phyloP scores from a whole-genome alignment of 2,329 filamentous ascomycete genomes.

The Hypoxylon sp. region DNA sequence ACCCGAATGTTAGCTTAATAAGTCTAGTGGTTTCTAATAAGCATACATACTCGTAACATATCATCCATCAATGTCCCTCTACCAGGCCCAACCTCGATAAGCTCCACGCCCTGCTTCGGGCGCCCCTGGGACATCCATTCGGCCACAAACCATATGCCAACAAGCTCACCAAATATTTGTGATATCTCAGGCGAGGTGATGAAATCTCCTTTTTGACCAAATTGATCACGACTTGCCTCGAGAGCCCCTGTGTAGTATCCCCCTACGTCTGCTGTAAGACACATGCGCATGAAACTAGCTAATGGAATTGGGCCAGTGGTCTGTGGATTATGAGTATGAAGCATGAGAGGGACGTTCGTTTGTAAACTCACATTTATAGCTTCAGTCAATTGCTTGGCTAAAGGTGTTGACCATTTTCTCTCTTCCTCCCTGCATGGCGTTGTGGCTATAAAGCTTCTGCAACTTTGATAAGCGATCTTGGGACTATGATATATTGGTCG shows the following conservation, averaged over 20 bases:
- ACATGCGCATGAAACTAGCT: slow-evolving; percentile 98
- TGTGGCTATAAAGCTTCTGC: slow-evolving; percentile 43
- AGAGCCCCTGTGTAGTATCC: slow-evolving; percentile 91
- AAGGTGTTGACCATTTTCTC: slow-evolving; percentile 87
- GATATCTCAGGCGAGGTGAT: slow-evolving; percentile 98
- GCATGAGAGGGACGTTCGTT: neutral
- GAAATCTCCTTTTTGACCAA: slow-evolving; percentile 93
- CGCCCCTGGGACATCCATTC: slow-evolving; percentile 95
- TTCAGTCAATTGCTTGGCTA: slow-evolving; percentile 86
- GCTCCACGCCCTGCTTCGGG: slow-evolving; percentile 76
- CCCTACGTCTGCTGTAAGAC: slow-evolving; percentile 86
- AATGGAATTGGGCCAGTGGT: slow-evolving; percentile 89
- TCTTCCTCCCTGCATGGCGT: slow-evolving; percentile 46
- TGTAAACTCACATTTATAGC: slow-evolving; percentile 77
- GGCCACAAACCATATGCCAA: slow-evolving; percentile 93
- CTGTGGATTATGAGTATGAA: slow-evolving; percentile 45
- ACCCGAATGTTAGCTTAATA: neutral
- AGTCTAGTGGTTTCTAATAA: neutral
- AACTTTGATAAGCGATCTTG: slow-evolving; percentile 33
- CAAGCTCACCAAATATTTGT: slow-evolving; percentile 92
- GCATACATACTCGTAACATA: slow-evolving; percentile 78
- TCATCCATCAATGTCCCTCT: slow-evolving; percentile 97
- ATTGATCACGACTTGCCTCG: slow-evolving; percentile 78
- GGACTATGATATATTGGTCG: slow-evolving; percentile 27
- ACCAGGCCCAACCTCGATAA: slow-evolving; percentile 94